phyloP scores from a whole-genome alignment of 2,329 filamentous ascomycete species.

The Rutstroemia sp. region DNA sequence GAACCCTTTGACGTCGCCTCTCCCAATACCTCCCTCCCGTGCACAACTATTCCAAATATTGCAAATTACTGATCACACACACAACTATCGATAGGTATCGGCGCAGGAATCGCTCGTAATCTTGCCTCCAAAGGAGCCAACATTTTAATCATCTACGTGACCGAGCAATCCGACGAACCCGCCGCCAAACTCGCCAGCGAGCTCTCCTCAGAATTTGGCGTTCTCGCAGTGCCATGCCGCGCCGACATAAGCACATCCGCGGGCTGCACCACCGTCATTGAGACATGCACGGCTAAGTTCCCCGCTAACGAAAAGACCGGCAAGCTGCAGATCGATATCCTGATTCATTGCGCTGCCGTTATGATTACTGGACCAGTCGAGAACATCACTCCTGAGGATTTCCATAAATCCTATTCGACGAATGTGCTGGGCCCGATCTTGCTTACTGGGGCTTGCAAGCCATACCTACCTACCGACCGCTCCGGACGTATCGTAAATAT shows the following conservation, averaged over 20 bases:
- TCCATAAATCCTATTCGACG: conserved; percentile 63
- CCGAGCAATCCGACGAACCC: conserved; percentile 44
- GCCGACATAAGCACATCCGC: conserved; percentile 59
- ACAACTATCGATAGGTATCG: conserved; percentile 53
- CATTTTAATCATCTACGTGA: conserved; percentile 57
- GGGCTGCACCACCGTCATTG: conserved; percentile 51
- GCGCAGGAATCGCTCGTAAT: conserved; percentile 51
- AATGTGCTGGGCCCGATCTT: conserved; percentile 77
- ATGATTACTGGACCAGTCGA: conserved; percentile 50
- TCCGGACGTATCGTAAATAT: conserved; percentile 55
- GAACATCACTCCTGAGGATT: conserved; percentile 54
- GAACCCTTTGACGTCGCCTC: no score
- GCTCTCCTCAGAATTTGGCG: conserved; percentile 46
- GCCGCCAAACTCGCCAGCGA: conserved; percentile 45
- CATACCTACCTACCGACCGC: conserved; percentile 60
- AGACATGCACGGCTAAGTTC: conserved; percentile 36
- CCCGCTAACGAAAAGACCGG: conserved; percentile 31
- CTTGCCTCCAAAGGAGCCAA: conserved; percentile 58
- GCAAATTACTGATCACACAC: not conserved
- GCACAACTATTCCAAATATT: not conserved
- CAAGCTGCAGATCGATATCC: conserved; percentile 64
- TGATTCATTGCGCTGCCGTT: conserved; percentile 77
- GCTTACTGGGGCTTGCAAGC: conserved; percentile 62
- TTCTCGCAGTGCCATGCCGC: conserved; percentile 56
- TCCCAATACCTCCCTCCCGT: no score